Percentiles rank a stretch among this genome's conserved stretches.
Evolutionary conservation across 2,329 filamentous ascomycete genomes (phyloP).

Genomic region (Arthrinium phaeospermum): DNA sequence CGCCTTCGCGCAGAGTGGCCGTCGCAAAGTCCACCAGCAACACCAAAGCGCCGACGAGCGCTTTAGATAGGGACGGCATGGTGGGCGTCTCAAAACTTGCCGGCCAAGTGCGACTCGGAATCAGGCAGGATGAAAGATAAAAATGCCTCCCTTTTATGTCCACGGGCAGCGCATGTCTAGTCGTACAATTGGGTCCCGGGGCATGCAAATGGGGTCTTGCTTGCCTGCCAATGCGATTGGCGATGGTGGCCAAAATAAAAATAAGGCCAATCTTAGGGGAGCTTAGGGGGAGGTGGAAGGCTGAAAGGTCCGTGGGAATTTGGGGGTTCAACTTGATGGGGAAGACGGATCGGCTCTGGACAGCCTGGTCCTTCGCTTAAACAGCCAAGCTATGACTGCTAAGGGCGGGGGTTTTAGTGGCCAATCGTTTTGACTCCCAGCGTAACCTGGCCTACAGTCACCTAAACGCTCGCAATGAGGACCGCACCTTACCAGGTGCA

Average conservation of each 20-base stretch:
- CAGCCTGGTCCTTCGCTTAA: neutral
- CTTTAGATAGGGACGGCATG: neutral
- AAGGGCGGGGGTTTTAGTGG: conserved; percentile 1
- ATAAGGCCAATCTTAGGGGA: neutral
- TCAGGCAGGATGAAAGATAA: neutral
- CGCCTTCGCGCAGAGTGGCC: conserved; percentile 42
- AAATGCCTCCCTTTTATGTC: conserved; percentile 4
- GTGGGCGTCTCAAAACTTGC: neutral
- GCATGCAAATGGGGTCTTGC: neutral
- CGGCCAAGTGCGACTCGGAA: neutral
- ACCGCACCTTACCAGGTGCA: no score
- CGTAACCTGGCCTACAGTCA: neutral
- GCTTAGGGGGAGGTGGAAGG: neutral
- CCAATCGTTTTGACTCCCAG: neutral
- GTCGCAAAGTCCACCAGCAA: conserved; percentile 27
- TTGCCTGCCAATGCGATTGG: neutral
- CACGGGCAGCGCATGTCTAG: neutral
- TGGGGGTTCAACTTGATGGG: neutral
- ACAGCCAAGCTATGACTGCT: neutral
- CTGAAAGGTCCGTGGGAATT: conserved; percentile 5
- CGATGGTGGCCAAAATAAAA: conserved; percentile 8
- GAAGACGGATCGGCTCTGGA: neutral
- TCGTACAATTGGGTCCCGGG: neutral
- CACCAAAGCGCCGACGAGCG: conserved; percentile 19
- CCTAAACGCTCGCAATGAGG: neutral